Percentiles rank a stretch among this genome's conserved stretches.
Evolutionary conservation across 805 yeast species (phyloP).

Genomic region (Spathaspora hagerdaliae): DNA sequence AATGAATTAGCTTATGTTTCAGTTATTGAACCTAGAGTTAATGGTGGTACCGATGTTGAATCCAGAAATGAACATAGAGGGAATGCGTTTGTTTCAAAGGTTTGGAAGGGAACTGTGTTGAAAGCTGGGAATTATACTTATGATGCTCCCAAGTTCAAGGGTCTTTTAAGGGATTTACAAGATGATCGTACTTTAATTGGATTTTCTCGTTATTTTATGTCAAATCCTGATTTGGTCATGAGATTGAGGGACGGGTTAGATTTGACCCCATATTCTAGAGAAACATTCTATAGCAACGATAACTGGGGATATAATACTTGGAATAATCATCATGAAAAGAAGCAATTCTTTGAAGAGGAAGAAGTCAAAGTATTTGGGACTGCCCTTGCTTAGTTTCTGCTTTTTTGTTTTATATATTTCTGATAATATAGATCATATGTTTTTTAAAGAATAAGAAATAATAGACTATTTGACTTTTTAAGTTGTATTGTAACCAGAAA

Average conservation of each 20-base stretch:
- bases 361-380: constrained; percentile 2
- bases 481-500: too few species aligned
- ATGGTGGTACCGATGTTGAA: constrained; percentile 15
- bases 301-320: constrained; percentile 26
- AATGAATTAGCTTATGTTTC: constrained; percentile 30
- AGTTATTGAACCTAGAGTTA: constrained; percentile 32
- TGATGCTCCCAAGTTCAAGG: constrained; percentile 17
- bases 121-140: constrained; percentile 15
- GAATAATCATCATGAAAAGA: constrained; percentile 2
- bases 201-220: constrained; percentile 34
- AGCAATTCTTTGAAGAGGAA: background rate
- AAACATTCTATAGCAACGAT: constrained; percentile 27
- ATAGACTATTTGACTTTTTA: too few species aligned
- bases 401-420: too few species aligned
- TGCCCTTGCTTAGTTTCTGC: background rate
- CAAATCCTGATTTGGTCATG: constrained; percentile 41
- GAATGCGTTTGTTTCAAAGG: constrained; percentile 16
- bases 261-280: constrained; percentile 36
- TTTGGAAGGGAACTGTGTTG: constrained; percentile 24
- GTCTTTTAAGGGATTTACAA: constrained; percentile 8
- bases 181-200: constrained; percentile 38
- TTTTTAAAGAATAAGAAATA: too few species aligned
- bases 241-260: constrained; percentile 33
- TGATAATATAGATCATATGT: too few species aligned
- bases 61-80: constrained; percentile 15